Percentiles rank a stretch among this genome's conserved stretches.
Evolutionary conservation across 2,329 filamentous ascomycete species (phyloP).

Genomic region (Fusarium fujikuroi): DNA sequence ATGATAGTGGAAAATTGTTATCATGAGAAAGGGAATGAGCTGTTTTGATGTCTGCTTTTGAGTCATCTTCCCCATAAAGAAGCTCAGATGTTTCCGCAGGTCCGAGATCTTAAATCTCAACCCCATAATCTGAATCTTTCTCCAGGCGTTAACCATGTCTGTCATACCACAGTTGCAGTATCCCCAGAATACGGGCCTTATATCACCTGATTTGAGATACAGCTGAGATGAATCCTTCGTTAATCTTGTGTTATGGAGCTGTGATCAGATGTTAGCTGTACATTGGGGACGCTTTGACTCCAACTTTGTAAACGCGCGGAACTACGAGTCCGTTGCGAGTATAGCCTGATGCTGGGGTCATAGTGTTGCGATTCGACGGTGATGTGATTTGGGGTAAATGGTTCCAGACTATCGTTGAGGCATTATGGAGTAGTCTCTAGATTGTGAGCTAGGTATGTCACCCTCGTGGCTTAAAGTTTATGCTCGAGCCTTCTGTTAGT

Average conservation of each 20-base stretch:
- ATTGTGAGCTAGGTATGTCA: not conserved
- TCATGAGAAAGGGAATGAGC: not conserved
- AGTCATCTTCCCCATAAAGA: not conserved
- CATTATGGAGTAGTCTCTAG: not conserved
- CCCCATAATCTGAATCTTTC: conserved; percentile 1
- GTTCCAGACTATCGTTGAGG: not conserved
- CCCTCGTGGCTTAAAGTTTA: not conserved
- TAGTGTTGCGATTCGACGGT: not conserved
- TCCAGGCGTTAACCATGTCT: not conserved
- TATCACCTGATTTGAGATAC: conserved; percentile 20
- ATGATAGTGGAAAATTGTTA: not conserved
- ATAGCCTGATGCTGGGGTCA: not conserved
- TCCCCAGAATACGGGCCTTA: not conserved
- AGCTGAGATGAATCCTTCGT: conserved; percentile 19
- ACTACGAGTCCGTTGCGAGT: not conserved
- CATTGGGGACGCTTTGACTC: not conserved
- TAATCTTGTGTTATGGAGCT: conserved; percentile 29
- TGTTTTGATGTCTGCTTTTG: not conserved
- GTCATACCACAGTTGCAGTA: conserved; percentile 17
- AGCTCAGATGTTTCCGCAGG: not conserved
- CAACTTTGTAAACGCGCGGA: not conserved
- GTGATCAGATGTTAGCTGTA: not conserved
- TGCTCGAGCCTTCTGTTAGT: not conserved
- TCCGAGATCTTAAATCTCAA: not conserved
- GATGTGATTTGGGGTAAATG: not conserved